A percentile compares a stretch with the other conserved stretches of the same genome.
phyloP scores from a whole-genome alignment of 176 grass and related monocot genomes.

The Musa itinerans region DNA sequence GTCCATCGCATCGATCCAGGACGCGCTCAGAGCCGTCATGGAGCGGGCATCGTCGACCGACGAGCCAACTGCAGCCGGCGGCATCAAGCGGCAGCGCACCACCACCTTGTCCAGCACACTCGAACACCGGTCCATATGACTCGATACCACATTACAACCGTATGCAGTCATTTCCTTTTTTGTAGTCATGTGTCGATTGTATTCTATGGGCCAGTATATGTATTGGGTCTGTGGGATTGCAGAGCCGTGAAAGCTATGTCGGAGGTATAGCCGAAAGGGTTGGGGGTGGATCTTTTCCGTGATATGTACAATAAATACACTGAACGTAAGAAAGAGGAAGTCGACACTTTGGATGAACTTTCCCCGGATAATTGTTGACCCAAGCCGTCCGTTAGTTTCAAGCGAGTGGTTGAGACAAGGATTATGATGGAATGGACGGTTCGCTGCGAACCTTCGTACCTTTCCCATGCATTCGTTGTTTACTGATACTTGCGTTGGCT shows the following conservation, averaged over 20 bases:
- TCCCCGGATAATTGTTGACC: no score
- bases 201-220: background rate
- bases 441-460: no score
- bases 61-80: constrained; percentile 25
- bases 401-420: no score
- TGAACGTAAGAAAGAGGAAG: background rate
- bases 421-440: no score
- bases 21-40: constrained; percentile 77
- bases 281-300: constrained; percentile 11
- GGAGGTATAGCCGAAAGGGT: background rate
- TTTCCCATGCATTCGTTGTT: no score
- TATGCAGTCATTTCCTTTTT: background rate
- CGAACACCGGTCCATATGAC: constrained; percentile 86
- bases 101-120: constrained; percentile 57
- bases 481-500: no score
- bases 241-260: background rate
- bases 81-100: constrained; percentile 91
- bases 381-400: no score
- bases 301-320: constrained; percentile 6
- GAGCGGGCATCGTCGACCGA: constrained; percentile 34
- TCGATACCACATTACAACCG: background rate
- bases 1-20: constrained; percentile 68
- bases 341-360: no score
- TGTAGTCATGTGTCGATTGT: background rate
- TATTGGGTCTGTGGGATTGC: background rate